A percentile compares a stretch with the other conserved stretches of the same genome.
Evolutionary conservation across 768 basidiomycete species (phyloP).

Genomic region (Lenzites betulinus): DNA sequence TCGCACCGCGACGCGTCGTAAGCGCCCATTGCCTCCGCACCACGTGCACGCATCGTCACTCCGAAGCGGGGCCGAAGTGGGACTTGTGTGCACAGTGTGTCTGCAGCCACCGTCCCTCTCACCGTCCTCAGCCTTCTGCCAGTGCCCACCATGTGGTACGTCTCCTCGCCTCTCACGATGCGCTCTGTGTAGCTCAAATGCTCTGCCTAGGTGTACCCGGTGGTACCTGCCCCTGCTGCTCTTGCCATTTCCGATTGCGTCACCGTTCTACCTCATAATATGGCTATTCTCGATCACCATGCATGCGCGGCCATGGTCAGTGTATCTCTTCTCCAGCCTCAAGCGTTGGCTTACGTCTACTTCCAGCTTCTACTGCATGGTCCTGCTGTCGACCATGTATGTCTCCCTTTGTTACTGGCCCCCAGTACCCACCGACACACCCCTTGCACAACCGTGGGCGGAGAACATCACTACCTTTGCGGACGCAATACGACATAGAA

Average conservation of each 20-base stretch:
- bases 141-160: slow-evolving; percentile 54
- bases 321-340: slow-evolving; percentile 3
- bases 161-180: slow-evolving; percentile 12
- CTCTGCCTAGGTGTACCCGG: slow-evolving; percentile 67
- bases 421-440: slow-evolving; percentile 66
- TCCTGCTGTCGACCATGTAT: slow-evolving; percentile 80
- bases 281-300: slow-evolving; percentile 77
- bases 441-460: slow-evolving; percentile 66
- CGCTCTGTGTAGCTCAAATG: too few species aligned
- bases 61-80: slow-evolving; percentile 6
- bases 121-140: background rate
- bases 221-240: slow-evolving; percentile 83
- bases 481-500: slow-evolving; percentile 54
- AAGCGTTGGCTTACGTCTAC: background rate
- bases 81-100: too few species aligned
- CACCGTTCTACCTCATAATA: slow-evolving; percentile 76
- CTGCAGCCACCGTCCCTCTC: background rate
- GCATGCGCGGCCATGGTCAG: slow-evolving; percentile 84
- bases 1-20: slow-evolving; percentile 23
- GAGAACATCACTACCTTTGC: slow-evolving; percentile 73
- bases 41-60: slow-evolving; percentile 21
- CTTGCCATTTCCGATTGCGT: slow-evolving; percentile 76
- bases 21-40: slow-evolving; percentile 9
- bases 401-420: slow-evolving; percentile 91
- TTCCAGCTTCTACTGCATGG: slow-evolving; percentile 81